Evolutionary conservation across 192 early-diverging fungal species (phyloP).

Genomic region (Tieghemiomyces parasiticus): DNA sequence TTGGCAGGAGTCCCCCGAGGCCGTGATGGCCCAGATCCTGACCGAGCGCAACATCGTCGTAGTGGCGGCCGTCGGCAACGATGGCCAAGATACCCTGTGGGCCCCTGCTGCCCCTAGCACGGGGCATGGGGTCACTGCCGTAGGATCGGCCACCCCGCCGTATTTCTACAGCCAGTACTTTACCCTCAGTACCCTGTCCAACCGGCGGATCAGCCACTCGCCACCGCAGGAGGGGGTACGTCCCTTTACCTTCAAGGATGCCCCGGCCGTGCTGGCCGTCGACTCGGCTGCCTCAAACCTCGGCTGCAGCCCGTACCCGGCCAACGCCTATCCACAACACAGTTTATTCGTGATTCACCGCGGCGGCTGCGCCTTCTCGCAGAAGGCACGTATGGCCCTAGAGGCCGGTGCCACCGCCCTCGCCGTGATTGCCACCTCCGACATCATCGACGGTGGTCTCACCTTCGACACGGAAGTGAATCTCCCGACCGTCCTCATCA

Average conservation of each 20-base stretch:
- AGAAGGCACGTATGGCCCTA: conserved; percentile 28
- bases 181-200: neutral
- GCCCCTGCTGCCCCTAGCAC: neutral
- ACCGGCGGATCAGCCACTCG: neutral
- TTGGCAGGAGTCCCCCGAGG: neutral
- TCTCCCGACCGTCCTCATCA: neutral
- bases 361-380: conserved; percentile 27
- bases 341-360: conserved; percentile 17
- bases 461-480: neutral
- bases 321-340: neutral
- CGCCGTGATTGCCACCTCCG: conserved; percentile 6
- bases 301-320: neutral
- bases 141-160: neutral
- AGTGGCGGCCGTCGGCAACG: neutral
- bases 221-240: neutral
- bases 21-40: neutral
- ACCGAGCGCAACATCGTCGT: neutral
- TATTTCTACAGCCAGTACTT: neutral
- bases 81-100: neutral
- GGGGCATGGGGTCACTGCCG: neutral
- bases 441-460: neutral
- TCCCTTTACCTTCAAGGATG: neutral
- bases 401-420: conserved; percentile 36
- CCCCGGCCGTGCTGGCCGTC: neutral
- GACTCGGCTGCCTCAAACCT: neutral